Percentiles rank a stretch among this genome's conserved stretches.
phyloP scores from a whole-genome alignment of 345 rosid species.

The Pelargonium nanum region DNA sequence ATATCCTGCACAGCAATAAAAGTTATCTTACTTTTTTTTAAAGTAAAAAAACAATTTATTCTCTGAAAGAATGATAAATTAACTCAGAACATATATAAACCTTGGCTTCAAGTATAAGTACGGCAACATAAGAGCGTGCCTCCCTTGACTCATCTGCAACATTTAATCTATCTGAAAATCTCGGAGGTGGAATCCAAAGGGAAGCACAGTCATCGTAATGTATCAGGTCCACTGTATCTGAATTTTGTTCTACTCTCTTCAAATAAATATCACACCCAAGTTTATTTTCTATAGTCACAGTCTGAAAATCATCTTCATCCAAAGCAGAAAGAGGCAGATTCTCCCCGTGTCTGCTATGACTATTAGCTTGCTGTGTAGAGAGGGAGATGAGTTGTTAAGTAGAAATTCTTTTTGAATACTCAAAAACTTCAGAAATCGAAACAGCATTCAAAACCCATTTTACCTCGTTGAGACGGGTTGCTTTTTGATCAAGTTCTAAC shows the following conservation, averaged over 20 bases:
- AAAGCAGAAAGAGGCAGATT: conserved; percentile 68
- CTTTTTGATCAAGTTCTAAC: conserved; percentile 77
- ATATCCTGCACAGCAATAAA: conserved; percentile 51
- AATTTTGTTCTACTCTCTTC: conserved; percentile 63
- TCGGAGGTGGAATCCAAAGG: conserved; percentile 92
- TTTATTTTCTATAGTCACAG: conserved; percentile 69
- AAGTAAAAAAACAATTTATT: too few relatives aligned
- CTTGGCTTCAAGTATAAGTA: conserved; percentile 89
- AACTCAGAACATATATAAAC: conserved; percentile 21
- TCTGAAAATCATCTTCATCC: conserved; percentile 93
- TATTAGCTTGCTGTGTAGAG: conserved; percentile 42
- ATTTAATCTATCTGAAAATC: conserved; percentile 78
- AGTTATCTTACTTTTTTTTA: conserved; percentile 3
- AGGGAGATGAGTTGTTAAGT: conserved; percentile 15
- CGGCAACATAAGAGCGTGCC: conserved; percentile 53
- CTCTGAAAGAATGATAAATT: conserved; percentile 1
- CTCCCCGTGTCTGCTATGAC: conserved; percentile 39
- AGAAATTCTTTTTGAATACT: not conserved
- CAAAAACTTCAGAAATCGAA: conserved; percentile 7
- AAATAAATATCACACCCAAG: conserved; percentile 79
- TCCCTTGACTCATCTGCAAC: conserved; percentile 74
- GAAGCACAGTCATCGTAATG: conserved; percentile 43
- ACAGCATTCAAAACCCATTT: conserved; percentile 5
- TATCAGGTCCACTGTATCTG: conserved; percentile 42
- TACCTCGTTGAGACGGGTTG: conserved; percentile 69